A percentile compares a stretch with the other conserved stretches of the same genome.
Evolutionary conservation across 371 early-diverging fungal species (phyloP).

Genomic region (Mucor indicus): DNA sequence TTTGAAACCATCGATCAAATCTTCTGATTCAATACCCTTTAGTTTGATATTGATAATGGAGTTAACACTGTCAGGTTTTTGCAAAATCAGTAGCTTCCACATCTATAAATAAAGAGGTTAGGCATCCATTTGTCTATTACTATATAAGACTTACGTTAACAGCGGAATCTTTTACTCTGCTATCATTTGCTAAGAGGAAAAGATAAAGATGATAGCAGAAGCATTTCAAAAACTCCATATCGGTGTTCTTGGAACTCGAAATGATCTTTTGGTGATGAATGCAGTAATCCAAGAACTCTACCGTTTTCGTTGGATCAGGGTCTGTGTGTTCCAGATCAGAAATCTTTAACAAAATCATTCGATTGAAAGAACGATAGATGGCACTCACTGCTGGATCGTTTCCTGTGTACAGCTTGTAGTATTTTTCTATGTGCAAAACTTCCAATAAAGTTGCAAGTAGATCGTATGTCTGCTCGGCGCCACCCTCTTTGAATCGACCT

Average conservation of each 20-base stretch:
- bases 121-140: background rate
- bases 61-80: constrained; percentile 50
- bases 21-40: constrained; percentile 55
- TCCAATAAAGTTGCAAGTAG: constrained; percentile 58
- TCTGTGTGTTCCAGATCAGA: constrained; percentile 42
- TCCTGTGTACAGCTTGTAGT: constrained; percentile 13
- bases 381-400: constrained; percentile 19
- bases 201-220: constrained; percentile 65
- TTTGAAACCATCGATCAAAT: constrained; percentile 62
- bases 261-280: constrained; percentile 71
- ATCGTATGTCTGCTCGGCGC: constrained; percentile 58
- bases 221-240: constrained; percentile 63
- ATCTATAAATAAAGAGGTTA: constrained; percentile 25
- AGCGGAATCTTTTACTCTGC: constrained; percentile 44
- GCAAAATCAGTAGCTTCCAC: constrained; percentile 61
- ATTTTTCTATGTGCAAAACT: constrained; percentile 36
- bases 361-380: constrained; percentile 53
- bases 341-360: constrained; percentile 57
- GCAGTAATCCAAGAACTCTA: constrained; percentile 59
- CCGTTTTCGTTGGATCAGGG: constrained; percentile 24
- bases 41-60: constrained; percentile 40
- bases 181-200: constrained; percentile 45
- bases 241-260: constrained; percentile 53
- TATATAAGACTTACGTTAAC: constrained; percentile 35
- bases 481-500: constrained; percentile 42